Percentiles rank a stretch among this genome's conserved stretches.
Conservation (phyloP, 1,139 yeast species). For the Geotrichum carabidarum region DNA sequence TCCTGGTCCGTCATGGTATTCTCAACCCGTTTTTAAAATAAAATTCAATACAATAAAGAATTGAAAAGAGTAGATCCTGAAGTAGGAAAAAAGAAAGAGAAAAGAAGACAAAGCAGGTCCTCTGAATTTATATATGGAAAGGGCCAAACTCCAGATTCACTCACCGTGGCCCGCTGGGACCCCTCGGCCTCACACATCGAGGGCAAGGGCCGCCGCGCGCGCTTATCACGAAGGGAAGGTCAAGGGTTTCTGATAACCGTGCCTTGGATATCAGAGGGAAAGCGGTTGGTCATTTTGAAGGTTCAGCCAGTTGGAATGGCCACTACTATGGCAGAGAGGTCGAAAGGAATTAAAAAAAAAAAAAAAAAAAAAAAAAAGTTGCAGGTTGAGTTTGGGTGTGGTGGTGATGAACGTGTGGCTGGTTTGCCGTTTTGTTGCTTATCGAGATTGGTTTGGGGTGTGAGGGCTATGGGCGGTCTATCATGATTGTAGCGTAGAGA, state of each 20-base stretch:
- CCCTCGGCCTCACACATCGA: slow-evolving; percentile 3
- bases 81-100: background rate
- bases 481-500: no score
- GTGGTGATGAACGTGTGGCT: no score
- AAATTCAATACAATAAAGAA: background rate
- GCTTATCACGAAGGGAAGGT: background rate
- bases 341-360: no score
- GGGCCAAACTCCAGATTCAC: background rate
- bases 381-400: no score
- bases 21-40: no score
- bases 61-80: background rate
- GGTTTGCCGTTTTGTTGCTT: no score
- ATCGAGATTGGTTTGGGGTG: no score
- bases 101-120: background rate
- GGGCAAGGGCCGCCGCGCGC: background rate
- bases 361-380: no score
- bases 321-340: no score
- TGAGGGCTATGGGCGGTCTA: no score
- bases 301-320: no score
- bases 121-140: background rate
- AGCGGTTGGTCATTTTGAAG: no score
- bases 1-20: slow-evolving; percentile 10
- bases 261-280: background rate
- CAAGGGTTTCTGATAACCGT: slow-evolving; percentile 4
- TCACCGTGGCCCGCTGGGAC: slow-evolving; percentile 7